Evolutionary conservation across 169 alveolate genomes (phyloP).

Genomic region (Plasmodium ovale): DNA sequence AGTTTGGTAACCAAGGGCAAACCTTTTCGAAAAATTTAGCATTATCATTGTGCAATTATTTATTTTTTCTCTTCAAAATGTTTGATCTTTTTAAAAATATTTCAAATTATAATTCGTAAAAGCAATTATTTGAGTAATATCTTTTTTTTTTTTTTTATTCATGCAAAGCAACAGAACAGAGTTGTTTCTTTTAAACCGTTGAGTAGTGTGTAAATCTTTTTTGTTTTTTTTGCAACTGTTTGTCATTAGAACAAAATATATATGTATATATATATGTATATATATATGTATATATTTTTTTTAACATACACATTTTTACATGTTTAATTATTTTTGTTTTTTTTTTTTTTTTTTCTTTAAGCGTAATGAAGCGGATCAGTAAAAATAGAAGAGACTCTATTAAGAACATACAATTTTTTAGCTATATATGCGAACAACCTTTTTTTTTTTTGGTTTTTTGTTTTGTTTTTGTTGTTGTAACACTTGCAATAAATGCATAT

Average conservation of each 20-base stretch:
- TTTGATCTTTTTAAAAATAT: constrained; percentile 4
- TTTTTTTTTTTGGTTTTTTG: no score
- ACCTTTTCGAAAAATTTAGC: constrained; percentile 1
- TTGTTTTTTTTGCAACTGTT: constrained; percentile 16
- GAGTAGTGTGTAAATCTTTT: neutral
- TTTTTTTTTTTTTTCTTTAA: no score
- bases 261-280: constrained; percentile 14
- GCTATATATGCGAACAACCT: no score
- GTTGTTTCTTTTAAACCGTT: constrained; percentile 6
- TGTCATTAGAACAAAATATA: neutral
- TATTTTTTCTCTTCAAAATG: neutral
- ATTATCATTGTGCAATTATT: neutral
- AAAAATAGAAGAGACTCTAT: no score
- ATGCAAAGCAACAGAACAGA: constrained; percentile 24
- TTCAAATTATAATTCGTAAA: constrained; percentile 9
- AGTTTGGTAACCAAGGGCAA: neutral
- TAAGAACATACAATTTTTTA: no score
- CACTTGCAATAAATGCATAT: no score
- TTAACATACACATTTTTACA: no score
- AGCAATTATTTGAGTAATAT: neutral
- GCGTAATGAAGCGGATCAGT: no score
- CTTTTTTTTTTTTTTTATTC: neutral
- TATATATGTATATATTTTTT: constrained; percentile 1
- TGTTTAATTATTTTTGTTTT: no score
- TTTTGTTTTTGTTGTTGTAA: no score